A percentile compares a stretch with the other conserved stretches of the same genome.
These are phyloP conservation scores for Brassica napus DNA, from an alignment of 345 rosid genomes.

Conservation along the genomic window DNA sequence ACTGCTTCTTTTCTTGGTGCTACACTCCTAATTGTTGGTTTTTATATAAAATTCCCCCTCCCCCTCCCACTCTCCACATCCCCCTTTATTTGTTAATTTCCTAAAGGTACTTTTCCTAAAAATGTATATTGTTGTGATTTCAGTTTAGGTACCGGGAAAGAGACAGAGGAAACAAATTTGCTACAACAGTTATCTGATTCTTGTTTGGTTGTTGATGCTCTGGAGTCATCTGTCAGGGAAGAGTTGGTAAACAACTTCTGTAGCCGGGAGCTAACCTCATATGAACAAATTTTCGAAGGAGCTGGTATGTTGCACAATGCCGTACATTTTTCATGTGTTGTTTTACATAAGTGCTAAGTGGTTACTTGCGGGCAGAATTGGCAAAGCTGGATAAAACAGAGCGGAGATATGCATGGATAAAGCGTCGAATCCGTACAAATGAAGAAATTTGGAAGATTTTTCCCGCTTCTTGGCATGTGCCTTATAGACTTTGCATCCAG, in stretches of 20 bases:
- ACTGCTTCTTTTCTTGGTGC: background rate
- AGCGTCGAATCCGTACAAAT: slow-evolving; percentile 92
- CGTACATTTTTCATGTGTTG: slow-evolving; percentile 11
- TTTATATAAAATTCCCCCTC: background rate
- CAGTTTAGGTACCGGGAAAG: slow-evolving; percentile 99
- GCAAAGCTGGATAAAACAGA: slow-evolving; percentile 98
- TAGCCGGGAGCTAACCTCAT: slow-evolving; percentile 95
- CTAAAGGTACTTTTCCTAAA: slow-evolving; percentile 2
- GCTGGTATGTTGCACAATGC: slow-evolving; percentile 64
- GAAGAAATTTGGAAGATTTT: slow-evolving; percentile 98
- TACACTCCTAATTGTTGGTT: background rate
- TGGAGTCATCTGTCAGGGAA: slow-evolving; percentile 99
- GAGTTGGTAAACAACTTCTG: slow-evolving; percentile 98
- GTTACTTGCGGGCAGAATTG: slow-evolving; percentile 54
- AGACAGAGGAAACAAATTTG: slow-evolving; percentile 81
- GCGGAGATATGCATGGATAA: slow-evolving; percentile 97
- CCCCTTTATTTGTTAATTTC: background rate
- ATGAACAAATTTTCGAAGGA: slow-evolving; percentile 98
- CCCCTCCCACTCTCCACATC: background rate
- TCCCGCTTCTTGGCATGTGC: slow-evolving; percentile 96
- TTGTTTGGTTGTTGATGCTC: slow-evolving; percentile 95
- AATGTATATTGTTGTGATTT: slow-evolving; percentile 33
- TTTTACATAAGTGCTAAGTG: slow-evolving; percentile 1
- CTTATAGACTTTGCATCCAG: slow-evolving; percentile 89
- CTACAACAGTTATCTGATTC: slow-evolving; percentile 94